Evolutionary conservation across 2,329 filamentous ascomycete species (phyloP), one percentile per base, ranked within the genome.

Genomic region (Talaromyces sp.): DNA sequence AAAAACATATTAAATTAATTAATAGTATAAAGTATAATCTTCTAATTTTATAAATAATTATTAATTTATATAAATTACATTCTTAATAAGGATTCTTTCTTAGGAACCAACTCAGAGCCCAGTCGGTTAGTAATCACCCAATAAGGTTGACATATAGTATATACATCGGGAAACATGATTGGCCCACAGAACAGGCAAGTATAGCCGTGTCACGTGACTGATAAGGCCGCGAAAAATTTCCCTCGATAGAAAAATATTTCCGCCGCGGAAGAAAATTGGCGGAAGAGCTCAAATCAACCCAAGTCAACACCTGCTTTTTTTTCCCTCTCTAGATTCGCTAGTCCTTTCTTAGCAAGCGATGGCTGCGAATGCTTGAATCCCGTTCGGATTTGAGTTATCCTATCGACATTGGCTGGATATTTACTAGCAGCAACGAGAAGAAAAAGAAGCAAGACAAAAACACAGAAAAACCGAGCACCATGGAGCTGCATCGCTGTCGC

Each of bases 401-500:
- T 58, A 26, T 54, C 21, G 21, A 31, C 59, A 58, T 50, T 21
- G 7, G 19, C 29, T 32, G 58, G 56, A 24, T 14, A 10, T 38
- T 55, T 14, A 12, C 9, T 14, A 55, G 38, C 46, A 56, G 26
- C 38, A 48, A 29, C 24, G 19, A 56, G 17, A 41, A 53, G 17
- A 9, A 52, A 52, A 26, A 29, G 21, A 26, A 38, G 21, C 51
- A 51, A 52, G 26, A 14, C 9, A 41, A 27, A 24, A 38, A 19
- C n/a, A 14, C 31, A 51, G 29, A 51, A 35, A 31, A 46, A 6
- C 17, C 21, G 7, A 11, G 9, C 19, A 56, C 51, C 62, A 97
- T 97, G 93, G 93, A 97, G 78, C 88, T 99, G 73, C 94, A 99
- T 80, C 91, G 94, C 70, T 96, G 92, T 72, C 91, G 94, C 72